Evolutionary conservation across 2,329 filamentous ascomycete species (phyloP), one percentile per base, ranked within the genome.

Genomic region (Penicillium sp.): DNA sequence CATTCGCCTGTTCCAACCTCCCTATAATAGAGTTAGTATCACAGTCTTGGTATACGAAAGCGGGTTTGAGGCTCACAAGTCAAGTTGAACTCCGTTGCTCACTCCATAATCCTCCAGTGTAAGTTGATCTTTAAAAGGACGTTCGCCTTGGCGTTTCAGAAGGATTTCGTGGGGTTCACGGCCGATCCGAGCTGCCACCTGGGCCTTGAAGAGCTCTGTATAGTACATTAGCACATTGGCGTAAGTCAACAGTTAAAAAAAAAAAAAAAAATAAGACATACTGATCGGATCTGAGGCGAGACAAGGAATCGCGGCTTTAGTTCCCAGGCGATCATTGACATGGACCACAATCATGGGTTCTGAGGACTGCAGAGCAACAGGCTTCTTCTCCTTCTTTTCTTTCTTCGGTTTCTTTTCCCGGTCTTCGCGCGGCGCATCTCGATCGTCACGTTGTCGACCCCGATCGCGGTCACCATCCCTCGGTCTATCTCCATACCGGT

Each of bases 271-370:
- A 38, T 22, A 37, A 31, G 44, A 72, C 76, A 66, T 57, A 77
- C 77, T 88, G 62, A 97, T 87, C 8, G 87, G 87, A 76, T 97
- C 93, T 3, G 86, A 89, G 0, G 90, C 87, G 55, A 96, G 80
- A 72, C 92, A 97, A 0, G 93, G 93, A 61, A 97, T 94, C 50
- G 90, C 89, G 16, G 92, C 90, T 69, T 96, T 96, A n/a, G 93
- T 97, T 13, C 93, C 93, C 35, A 97, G 79, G n/a, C 93, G 85
- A 74, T 97, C 93, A 72, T 97, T 97, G 69, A 97, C 86, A 68
- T 93, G 86, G 18, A 97, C 92, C 50, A 96, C 85, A 64, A 97
- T 97, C 89, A 97, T 95, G 55, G 91, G 88, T 69, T 95, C 89
- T 6, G 80, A 76, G 38, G 71, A 74, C 59, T 73, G 68, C 8